phyloP scores from a whole-genome alignment of 2,329 filamentous ascomycete species.

The Colletotrichum eleusines region DNA sequence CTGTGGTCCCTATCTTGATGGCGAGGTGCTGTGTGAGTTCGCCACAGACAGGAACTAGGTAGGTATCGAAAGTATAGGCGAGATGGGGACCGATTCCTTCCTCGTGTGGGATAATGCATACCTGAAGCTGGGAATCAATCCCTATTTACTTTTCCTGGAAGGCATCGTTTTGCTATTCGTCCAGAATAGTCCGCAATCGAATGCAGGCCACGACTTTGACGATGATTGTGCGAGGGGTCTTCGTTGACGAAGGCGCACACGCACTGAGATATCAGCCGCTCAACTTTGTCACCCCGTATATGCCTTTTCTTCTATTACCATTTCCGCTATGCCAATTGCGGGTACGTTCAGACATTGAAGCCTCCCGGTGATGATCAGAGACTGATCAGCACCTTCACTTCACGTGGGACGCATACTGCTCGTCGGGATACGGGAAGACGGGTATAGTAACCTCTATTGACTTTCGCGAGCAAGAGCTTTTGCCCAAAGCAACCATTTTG shows the following conservation, averaged over 20 bases:
- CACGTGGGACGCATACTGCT: not conserved
- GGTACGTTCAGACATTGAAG: too few relatives aligned
- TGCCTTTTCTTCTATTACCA: not conserved
- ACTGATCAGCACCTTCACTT: not conserved
- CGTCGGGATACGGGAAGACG: not conserved
- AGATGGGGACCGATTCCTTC: not conserved
- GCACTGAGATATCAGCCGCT: not conserved
- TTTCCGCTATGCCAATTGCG: not conserved
- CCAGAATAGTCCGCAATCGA: not conserved
- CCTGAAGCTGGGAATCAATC: not conserved
- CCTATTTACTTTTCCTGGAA: too few relatives aligned
- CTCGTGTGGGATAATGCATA: not conserved
- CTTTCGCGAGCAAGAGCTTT: not conserved
- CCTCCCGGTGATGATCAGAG: not conserved
- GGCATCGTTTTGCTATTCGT: not conserved
- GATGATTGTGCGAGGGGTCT: not conserved
- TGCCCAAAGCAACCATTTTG: not conserved
- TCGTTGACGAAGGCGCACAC: not conserved
- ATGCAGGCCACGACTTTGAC: not conserved
- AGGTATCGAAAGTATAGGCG: not conserved
- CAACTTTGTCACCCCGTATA: too few relatives aligned
- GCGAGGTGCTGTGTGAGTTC: too few relatives aligned
- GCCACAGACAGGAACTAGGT: too few relatives aligned
- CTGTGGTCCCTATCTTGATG: too few relatives aligned
- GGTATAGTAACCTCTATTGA: not conserved